A percentile compares a stretch with the other conserved stretches of the same genome.
These are phyloP conservation scores for Cajanus cajan DNA, from an alignment of 306 rosid genomes.

Conservation along the genomic window DNA sequence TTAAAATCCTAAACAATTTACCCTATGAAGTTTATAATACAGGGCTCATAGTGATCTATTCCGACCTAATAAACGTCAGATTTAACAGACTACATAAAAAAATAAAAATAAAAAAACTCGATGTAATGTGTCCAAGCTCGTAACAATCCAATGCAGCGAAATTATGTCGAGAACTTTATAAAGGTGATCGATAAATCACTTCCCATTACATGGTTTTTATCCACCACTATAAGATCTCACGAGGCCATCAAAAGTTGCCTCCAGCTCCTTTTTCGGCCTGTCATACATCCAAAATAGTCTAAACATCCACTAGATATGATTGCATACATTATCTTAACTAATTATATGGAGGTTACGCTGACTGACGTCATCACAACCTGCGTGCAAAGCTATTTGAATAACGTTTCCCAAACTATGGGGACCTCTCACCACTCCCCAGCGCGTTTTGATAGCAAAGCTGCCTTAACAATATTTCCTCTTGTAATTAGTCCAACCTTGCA, in stretches of 20 bases:
- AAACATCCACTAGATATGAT: constrained; percentile 13
- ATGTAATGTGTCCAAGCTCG: constrained; percentile 1
- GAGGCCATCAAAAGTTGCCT: constrained; percentile 29
- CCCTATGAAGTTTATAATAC: constrained; percentile 9
- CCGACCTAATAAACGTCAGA: background rate
- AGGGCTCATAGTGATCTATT: constrained; percentile 22
- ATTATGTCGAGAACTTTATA: background rate
- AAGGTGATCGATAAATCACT: constrained; percentile 36
- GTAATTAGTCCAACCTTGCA: constrained; percentile 86
- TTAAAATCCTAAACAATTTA: constrained; percentile 18
- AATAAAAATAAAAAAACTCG: background rate
- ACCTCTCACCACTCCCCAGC: constrained; percentile 36
- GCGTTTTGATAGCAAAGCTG: constrained; percentile 81
- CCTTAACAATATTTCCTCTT: constrained; percentile 86
- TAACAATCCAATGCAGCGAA: constrained; percentile 20
- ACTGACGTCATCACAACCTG: background rate
- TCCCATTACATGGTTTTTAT: background rate
- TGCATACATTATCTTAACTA: constrained; percentile 1
- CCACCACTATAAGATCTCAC: constrained; percentile 11
- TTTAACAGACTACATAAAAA: background rate
- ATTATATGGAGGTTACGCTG: background rate
- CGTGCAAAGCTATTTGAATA: constrained; percentile 8
- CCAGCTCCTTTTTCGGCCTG: constrained; percentile 16
- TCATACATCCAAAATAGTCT: constrained; percentile 1
- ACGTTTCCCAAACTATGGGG: constrained; percentile 8